A percentile compares a stretch with the other conserved stretches of the same genome.
These are phyloP conservation scores for Pyrenula massariospora DNA, from an alignment of 495 filamentous ascomycete genomes.

Conservation along the genomic window DNA sequence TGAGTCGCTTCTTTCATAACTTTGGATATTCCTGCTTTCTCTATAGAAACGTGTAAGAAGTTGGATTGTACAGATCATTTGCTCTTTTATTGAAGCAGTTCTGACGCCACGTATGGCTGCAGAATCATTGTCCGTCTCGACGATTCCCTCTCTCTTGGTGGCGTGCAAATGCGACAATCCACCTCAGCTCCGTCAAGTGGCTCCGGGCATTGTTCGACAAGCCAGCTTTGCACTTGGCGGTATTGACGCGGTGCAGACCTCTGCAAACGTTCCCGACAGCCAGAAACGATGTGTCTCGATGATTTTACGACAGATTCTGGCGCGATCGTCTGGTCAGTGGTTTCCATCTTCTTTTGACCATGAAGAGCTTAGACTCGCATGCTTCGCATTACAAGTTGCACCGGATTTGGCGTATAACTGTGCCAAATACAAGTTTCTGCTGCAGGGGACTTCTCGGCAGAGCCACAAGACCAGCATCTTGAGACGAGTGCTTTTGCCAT, in stretches of 20 bases:
- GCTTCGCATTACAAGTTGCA: too few relatives aligned
- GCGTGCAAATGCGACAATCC: slow-evolving; percentile 76
- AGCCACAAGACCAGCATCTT: background rate
- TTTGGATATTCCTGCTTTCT: too few relatives aligned
- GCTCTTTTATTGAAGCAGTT: background rate
- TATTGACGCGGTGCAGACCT: slow-evolving; percentile 62
- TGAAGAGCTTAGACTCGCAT: background rate
- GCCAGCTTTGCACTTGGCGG: slow-evolving; percentile 42
- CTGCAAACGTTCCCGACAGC: slow-evolving; percentile 55
- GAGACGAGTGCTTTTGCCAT: background rate
- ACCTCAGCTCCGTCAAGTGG: slow-evolving; percentile 42
- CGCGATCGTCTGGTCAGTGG: slow-evolving; percentile 51
- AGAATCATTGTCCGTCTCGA: slow-evolving; percentile 59
- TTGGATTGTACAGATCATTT: slow-evolving; percentile 11
- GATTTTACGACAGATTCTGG: slow-evolving; percentile 59
- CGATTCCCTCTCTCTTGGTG: slow-evolving; percentile 63
- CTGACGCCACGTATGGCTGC: slow-evolving; percentile 6
- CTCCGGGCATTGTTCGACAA: slow-evolving; percentile 47
- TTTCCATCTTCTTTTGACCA: background rate
- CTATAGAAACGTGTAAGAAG: too few relatives aligned
- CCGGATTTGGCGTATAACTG: too few relatives aligned
- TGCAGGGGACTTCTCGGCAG: too few relatives aligned
- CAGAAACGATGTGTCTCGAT: slow-evolving; percentile 69
- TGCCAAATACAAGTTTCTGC: too few relatives aligned
- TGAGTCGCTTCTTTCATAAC: slow-evolving; percentile 38